Percentiles rank a stretch among this genome's conserved stretches.
These are phyloP conservation scores for Helianthus annuus DNA, from an alignment of 129 eudicot genomes.

Conservation along the genomic window DNA sequence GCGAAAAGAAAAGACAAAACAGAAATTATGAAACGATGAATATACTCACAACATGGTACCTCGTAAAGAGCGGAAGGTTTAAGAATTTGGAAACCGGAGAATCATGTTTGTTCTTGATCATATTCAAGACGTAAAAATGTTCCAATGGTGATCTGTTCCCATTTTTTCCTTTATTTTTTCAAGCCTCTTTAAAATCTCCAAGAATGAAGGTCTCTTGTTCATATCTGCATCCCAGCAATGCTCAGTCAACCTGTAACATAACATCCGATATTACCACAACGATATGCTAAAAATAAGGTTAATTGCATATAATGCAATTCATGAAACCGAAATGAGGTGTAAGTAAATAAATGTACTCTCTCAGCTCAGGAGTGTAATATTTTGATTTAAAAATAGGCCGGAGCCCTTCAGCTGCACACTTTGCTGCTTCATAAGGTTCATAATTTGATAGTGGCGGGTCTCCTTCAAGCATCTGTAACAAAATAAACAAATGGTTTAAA, in stretches of 20 bases:
- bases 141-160: constrained; percentile 73
- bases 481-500: constrained; percentile 3
- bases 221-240: constrained; percentile 86
- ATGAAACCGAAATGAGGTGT: constrained; percentile 12
- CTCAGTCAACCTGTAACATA: constrained; percentile 54
- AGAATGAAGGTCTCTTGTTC: constrained; percentile 82
- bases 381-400: constrained; percentile 77
- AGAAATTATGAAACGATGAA: constrained; percentile 9
- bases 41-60: constrained; percentile 24
- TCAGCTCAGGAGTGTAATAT: constrained; percentile 58
- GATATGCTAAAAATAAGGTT: not conserved
- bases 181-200: constrained; percentile 79
- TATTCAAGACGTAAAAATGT: constrained; percentile 49
- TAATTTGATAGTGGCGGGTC: constrained; percentile 76
- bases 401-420: constrained; percentile 80
- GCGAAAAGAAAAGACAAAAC: constrained; percentile 2
- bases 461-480: constrained; percentile 95
- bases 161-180: constrained; percentile 64
- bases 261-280: constrained; percentile 7
- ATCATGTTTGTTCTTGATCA: constrained; percentile 24
- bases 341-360: constrained; percentile 60
- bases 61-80: constrained; percentile 8
- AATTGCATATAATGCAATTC: not conserved
- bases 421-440: constrained; percentile 98
- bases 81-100: constrained; percentile 3